These are phyloP conservation scores for Capronia americana DNA, from an alignment of 2,329 filamentous ascomycete species.

Conservation along the genomic window DNA sequence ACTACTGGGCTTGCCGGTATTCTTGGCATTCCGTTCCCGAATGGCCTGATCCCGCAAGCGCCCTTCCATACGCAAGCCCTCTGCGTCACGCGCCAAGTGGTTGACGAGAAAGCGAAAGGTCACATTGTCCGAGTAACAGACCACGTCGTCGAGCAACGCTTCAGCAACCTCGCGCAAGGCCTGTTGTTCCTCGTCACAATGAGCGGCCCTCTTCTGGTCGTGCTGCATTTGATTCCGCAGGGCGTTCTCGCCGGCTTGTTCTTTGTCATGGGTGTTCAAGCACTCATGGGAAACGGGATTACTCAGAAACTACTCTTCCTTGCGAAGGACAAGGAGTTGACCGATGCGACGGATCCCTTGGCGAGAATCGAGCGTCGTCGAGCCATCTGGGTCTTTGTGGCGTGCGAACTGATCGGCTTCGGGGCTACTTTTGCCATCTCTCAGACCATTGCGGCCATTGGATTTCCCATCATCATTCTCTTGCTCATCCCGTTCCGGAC, in stretches of 20 bases:
- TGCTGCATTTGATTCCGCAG: constrained; percentile 78
- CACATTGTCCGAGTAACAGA: constrained; percentile 67
- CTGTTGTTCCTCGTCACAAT: constrained; percentile 80
- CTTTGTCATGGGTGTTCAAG: constrained; percentile 84
- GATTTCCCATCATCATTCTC: constrained; percentile 77
- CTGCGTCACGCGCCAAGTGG: constrained; percentile 68
- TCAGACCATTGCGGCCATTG: constrained; percentile 80
- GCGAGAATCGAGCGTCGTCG: constrained; percentile 64
- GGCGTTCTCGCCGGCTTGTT: constrained; percentile 81
- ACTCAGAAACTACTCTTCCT: constrained; percentile 77
- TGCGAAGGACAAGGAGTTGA: constrained; percentile 68
- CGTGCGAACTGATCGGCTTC: constrained; percentile 72
- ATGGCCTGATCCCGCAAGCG: constrained; percentile 82
- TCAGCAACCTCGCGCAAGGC: constrained; percentile 79
- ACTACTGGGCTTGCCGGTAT: constrained; percentile 78
- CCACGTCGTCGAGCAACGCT: constrained; percentile 70
- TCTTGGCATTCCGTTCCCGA: constrained; percentile 79
- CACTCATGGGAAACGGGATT: constrained; percentile 77
- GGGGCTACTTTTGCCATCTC: constrained; percentile 82
- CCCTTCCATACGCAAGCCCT: constrained; percentile 82
- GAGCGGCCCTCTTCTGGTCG: constrained; percentile 74
- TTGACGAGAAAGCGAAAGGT: constrained; percentile 62
- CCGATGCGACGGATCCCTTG: constrained; percentile 65
- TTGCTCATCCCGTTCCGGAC: constrained; percentile 71
- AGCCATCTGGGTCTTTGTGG: constrained; percentile 75